Evolutionary conservation across 768 basidiomycete genomes (phyloP), one percentile per base, ranked within the genome.

Genomic region (Fomitopsis serialis): DNA sequence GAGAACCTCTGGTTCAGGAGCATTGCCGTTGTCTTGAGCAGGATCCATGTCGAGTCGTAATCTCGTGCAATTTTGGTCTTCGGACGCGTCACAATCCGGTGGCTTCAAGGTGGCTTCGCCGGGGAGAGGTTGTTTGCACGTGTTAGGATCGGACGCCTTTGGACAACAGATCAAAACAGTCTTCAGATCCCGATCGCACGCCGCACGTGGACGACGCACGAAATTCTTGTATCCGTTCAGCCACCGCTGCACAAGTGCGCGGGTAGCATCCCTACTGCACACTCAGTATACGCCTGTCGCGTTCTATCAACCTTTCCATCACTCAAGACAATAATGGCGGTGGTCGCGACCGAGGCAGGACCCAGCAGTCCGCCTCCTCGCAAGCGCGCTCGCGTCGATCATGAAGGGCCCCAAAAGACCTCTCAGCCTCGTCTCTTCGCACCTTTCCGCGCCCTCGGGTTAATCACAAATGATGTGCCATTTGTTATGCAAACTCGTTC

Each of bases 401-500:
- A 51, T 11, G 34, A 50, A n/a, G 32, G 23, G 17, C 22, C 32
- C 5, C 48, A 42, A 25, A 42, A 22, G 23, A 13, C 42, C 22
- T 35, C 52, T 35, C 61, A 65, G n/a, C 64, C 66, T 15, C 68
- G 68, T 32, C 67, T 99, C 40, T 98, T 96, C 66, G 90, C 87
- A 4, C 96, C 97, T 3, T 99, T 98, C 66, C 81, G 97, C 54
- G 94, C 94, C 7, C 80, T 99, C n/a, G 96, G 97, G 24, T 80
- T 93, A 53, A 80, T 98, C 63, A 92, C 95, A 42, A 95, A 96
- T 65, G 80, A 87, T 71, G 78, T 95, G 23, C 93, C 95, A 10
- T 92, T 96, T 66, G 82, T 87, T 15, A 68, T 98, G 54, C 93
- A 96, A 74, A 84, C 87, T 1, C 81, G 92, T 50, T 83, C 89